Conservation (phyloP, 179 eudicot species). For the Nepenthes alata region DNA sequence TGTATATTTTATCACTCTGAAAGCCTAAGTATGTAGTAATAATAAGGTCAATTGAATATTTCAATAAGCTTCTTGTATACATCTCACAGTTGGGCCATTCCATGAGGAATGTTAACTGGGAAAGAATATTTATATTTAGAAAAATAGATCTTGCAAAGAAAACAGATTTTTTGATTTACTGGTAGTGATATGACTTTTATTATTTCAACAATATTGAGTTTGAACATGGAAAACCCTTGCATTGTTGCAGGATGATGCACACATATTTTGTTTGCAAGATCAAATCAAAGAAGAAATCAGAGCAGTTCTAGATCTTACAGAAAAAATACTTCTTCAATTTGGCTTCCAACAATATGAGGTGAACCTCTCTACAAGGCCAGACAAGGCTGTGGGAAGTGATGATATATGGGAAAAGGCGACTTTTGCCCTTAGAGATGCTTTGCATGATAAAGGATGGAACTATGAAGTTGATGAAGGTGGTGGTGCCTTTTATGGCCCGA, state of each 20-base stretch:
- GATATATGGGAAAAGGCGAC: conserved; percentile 97
- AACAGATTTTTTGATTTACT: too few species aligned
- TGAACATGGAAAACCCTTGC: too few species aligned
- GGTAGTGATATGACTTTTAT: too few species aligned
- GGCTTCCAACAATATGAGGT: conserved; percentile 89
- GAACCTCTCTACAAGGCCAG: conserved; percentile 90
- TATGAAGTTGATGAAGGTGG: conserved; percentile 93
- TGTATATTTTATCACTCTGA: too few species aligned
- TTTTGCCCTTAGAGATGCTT: conserved; percentile 74
- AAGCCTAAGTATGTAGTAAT: too few species aligned
- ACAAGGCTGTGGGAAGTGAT: conserved; percentile 87
- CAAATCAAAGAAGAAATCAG: conserved; percentile 92
- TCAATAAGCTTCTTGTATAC: too few species aligned
- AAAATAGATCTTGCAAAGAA: too few species aligned
- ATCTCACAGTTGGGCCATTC: too few species aligned
- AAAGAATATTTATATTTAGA: too few species aligned
- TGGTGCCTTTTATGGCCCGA: conserved; percentile 97
- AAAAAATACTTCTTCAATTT: conserved; percentile 71
- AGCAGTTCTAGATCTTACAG: conserved; percentile 93
- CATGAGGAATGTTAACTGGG: too few species aligned
- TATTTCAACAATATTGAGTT: background rate
- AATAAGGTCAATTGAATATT: too few species aligned
- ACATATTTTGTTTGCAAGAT: conserved; percentile 86
- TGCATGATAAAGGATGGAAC: conserved; percentile 90
- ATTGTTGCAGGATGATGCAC: conserved; percentile 79